Evolutionary conservation across 352 stramenopile species (phyloP), one percentile per base, ranked within the genome.

Genomic region (Pythium monospermum): DNA sequence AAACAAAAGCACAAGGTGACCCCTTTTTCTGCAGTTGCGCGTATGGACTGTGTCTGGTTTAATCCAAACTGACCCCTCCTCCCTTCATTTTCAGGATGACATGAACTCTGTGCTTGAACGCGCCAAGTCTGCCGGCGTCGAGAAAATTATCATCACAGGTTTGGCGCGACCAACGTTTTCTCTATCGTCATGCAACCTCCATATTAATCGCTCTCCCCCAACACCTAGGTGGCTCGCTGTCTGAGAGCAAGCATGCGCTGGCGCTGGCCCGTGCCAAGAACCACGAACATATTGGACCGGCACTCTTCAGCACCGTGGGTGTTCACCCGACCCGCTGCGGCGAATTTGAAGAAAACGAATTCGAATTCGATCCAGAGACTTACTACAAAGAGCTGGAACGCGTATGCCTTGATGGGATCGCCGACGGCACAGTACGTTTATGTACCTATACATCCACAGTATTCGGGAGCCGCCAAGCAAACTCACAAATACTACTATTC

Each of bases 141-240:
- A 94, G 7, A 88, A 91, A 51, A 91, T 98, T 45, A 94, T 98
- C 35, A 60, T 96, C 28, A 98, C 95, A 25, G 87, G 85, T 78
- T 35, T 22, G 15, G 7, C 13, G 11, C 13, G 8, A 7, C 11
- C n/a, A 18, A 8, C 11, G 28, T 19, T 18, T 22, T 22, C 25
- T 18, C 30, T 49, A 22, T 18, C 10, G 15, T 47, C 16, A 16
- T 18, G 11, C 23, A 11, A 6, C 15, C n/a, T n/a, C n/a, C n/a
- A n/a, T n/a, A n/a, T n/a, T n/a, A n/a, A n/a, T n/a, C n/a, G n/a
- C n/a, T n/a, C n/a, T n/a, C n/a, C n/a, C n/a, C n/a, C n/a, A n/a
- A n/a, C 38, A n/a, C 1, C 2, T 43, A 65, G 57, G 66, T 57
- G 59, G 49, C 27, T 67, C 59, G 13, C 57, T 66, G 44, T 64